These are phyloP conservation scores for Endocalyx cinctus DNA, from an alignment of 2,329 filamentous ascomycete genomes.

Conservation along the genomic window DNA sequence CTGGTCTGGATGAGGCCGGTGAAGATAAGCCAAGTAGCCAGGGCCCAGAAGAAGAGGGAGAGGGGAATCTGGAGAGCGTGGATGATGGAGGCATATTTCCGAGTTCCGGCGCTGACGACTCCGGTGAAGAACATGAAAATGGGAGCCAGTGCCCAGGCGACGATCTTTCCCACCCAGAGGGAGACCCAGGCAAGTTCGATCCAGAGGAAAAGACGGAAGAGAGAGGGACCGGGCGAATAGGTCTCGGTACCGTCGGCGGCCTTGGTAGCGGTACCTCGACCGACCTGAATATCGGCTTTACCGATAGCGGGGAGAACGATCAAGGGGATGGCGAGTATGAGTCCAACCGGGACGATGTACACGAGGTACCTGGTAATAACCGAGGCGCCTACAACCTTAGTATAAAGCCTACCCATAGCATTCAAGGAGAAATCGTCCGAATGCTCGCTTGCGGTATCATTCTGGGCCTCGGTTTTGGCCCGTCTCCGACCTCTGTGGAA, in stretches of 20 bases:
- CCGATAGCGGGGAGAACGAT: conserved; percentile 47
- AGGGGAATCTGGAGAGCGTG: conserved; percentile 61
- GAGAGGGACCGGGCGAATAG: conserved; percentile 37
- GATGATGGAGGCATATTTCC: conserved; percentile 66
- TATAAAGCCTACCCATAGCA: conserved; percentile 61
- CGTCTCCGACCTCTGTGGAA: conserved; percentile 47
- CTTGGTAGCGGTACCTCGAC: conserved; percentile 21
- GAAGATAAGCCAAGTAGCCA: conserved; percentile 60
- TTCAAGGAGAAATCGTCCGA: conserved; percentile 54
- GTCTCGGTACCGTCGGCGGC: conserved; percentile 12
- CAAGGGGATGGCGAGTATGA: conserved; percentile 58
- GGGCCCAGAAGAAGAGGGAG: conserved; percentile 64
- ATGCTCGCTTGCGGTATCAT: conserved; percentile 40
- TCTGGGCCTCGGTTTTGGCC: conserved; percentile 33
- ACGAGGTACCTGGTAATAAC: conserved; percentile 62
- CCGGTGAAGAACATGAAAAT: conserved; percentile 66
- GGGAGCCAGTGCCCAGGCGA: conserved; percentile 55
- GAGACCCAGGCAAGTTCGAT: conserved; percentile 64
- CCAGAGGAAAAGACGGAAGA: conserved; percentile 64
- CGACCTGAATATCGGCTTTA: conserved; percentile 35
- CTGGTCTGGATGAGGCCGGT: conserved; percentile 43
- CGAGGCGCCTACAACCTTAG: conserved; percentile 59
- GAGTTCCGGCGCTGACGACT: conserved; percentile 63
- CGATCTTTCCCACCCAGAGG: conserved; percentile 63
- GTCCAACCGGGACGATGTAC: conserved; percentile 60